phyloP scores from a whole-genome alignment of 129 eudicot genomes.

The Saposhnikovia divaricata region DNA sequence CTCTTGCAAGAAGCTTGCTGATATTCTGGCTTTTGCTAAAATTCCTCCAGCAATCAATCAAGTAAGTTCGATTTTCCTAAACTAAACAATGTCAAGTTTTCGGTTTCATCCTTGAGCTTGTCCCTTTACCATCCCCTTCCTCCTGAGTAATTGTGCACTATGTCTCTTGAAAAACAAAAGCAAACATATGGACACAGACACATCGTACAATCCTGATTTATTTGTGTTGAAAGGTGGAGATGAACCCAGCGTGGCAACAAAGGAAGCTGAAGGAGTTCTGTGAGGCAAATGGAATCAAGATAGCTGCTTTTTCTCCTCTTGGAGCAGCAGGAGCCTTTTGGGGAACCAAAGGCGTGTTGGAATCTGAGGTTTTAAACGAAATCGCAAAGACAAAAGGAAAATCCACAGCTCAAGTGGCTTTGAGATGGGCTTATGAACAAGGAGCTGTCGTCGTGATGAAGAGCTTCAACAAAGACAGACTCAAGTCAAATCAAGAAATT shows the following conservation, averaged over 20 bases:
- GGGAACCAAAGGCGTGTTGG: not conserved
- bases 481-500: not conserved
- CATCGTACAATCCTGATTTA: no score
- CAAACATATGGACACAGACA: no score
- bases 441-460: not conserved
- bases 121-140: no score
- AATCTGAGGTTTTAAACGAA: not conserved
- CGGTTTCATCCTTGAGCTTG: no score
- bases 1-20: no score
- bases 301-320: not conserved
- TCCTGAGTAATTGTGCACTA: no score
- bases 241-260: not conserved
- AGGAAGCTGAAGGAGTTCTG: not conserved
- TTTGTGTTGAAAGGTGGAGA: not conserved
- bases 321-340: not conserved
- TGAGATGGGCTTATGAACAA: not conserved
- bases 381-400: not conserved
- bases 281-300: not conserved
- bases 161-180: no score
- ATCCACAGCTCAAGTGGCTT: not conserved
- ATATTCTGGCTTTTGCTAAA: no score
- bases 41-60: no score
- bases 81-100: no score
- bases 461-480: not conserved
- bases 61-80: no score